Conservation (phyloP, 176 grass and related monocot species). For the Secale cereale region DNA sequence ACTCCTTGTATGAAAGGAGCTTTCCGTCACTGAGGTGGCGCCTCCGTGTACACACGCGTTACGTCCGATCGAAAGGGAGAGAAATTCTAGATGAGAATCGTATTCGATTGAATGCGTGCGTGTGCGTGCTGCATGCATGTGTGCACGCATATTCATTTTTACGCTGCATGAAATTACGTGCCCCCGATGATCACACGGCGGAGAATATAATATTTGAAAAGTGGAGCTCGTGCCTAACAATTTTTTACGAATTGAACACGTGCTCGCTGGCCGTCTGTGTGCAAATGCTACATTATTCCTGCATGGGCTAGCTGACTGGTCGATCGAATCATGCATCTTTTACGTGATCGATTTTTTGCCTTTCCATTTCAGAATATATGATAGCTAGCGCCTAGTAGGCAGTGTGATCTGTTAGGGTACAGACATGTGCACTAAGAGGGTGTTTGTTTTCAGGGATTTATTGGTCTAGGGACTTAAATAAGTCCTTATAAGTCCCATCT, state of each 20-base stretch:
- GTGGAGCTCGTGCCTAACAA: constrained; percentile 36
- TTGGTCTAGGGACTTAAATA: too few relatives aligned
- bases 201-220: background rate
- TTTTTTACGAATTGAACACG: constrained; percentile 33
- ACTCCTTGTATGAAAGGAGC: constrained; percentile 13
- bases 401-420: background rate
- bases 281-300: background rate
- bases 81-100: constrained; percentile 44
- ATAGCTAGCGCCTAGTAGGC: background rate
- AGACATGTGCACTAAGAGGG: background rate
- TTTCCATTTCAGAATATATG: constrained; percentile 20
- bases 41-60: background rate
- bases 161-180: background rate
- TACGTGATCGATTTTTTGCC: background rate
- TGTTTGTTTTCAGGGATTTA: too few relatives aligned
- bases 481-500: too few relatives aligned
- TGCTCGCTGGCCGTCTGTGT: background rate
- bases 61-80: constrained; percentile 4
- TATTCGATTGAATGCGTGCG: constrained; percentile 22
- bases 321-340: background rate
- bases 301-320: constrained; percentile 17
- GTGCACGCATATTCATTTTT: background rate
- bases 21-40: constrained; percentile 33
- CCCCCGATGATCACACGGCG: background rate
- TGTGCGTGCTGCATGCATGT: background rate